Conservation (phyloP, 768 basidiomycete species). For the Melanogaster broomeanus region DNA sequence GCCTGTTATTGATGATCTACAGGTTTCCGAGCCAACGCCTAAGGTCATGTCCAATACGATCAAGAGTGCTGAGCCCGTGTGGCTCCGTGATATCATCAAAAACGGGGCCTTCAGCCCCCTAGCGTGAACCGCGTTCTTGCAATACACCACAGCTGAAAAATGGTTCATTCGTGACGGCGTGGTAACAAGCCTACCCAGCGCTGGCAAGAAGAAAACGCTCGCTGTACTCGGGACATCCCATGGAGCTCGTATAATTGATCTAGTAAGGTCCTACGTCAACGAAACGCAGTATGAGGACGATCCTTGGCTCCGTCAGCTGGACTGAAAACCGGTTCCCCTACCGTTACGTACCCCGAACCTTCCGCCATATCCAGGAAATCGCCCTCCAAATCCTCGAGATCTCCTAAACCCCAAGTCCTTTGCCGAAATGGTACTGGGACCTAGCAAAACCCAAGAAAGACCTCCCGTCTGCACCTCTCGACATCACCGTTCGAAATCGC, state of each 20-base stretch:
- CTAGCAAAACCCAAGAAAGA: constrained; percentile 73
- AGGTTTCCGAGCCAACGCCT: constrained; percentile 6
- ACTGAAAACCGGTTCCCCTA: constrained; percentile 55
- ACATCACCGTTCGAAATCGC: constrained; percentile 82
- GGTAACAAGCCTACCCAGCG: constrained; percentile 43
- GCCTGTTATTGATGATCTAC: not conserved
- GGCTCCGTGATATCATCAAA: constrained; percentile 54
- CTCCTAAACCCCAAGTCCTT: constrained; percentile 46
- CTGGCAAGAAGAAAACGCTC: constrained; percentile 42
- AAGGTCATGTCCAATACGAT: not conserved
- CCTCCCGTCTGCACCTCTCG: constrained; percentile 67
- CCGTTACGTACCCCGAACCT: not conserved
- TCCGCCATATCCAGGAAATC: not conserved
- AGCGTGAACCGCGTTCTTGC: constrained; percentile 50
- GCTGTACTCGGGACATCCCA: constrained; percentile 49
- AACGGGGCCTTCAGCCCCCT: constrained; percentile 42
- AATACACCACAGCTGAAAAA: constrained; percentile 50
- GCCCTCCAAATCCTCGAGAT: constrained; percentile 28
- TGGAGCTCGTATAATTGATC: constrained; percentile 40
- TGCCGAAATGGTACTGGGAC: constrained; percentile 99
- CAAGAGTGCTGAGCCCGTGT: constrained; percentile 44
- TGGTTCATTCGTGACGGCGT: constrained; percentile 55
- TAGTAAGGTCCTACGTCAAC: constrained; percentile 42
- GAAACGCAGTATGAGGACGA: constrained; percentile 34
- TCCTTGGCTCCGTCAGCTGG: constrained; percentile 64